A percentile compares a stretch with the other conserved stretches of the same genome.
Evolutionary conservation across 495 filamentous ascomycete genomes (phyloP).

Genomic region (Lindgomyces ingoldianus): DNA sequence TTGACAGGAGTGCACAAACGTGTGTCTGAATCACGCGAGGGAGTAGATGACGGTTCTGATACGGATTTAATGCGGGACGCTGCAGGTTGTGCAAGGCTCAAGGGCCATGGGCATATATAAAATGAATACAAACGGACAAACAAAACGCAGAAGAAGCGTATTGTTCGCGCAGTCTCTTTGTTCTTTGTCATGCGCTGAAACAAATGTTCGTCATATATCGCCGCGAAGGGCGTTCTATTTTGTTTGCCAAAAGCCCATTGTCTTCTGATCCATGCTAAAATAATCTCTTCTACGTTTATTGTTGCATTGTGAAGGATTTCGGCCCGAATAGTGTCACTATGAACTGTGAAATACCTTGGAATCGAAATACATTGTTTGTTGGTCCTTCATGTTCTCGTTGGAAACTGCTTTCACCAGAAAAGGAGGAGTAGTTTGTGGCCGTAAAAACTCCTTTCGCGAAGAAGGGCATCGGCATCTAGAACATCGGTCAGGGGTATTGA

Average conservation of each 20-base stretch:
- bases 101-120: constrained; percentile 13
- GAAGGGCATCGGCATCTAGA: no score
- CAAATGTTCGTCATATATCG: neutral
- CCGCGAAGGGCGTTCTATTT: neutral
- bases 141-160: neutral
- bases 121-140: constrained; percentile 23
- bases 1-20: neutral
- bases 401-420: no score
- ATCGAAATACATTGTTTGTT: neutral
- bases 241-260: neutral
- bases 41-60: constrained; percentile 3
- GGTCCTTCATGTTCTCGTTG: no score
- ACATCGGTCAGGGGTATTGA: no score
- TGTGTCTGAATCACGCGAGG: no score
- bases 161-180: constrained; percentile 10
- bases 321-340: neutral
- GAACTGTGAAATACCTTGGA: neutral
- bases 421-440: no score
- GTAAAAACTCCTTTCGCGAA: no score
- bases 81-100: neutral
- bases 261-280: neutral
- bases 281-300: neutral
- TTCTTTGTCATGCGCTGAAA: constrained; percentile 15
- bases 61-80: constrained; percentile 1
- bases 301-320: neutral